Percentiles rank a stretch among this genome's conserved stretches.
phyloP scores from a whole-genome alignment of 2,329 filamentous ascomycete genomes.

The Cladosporium sp. region DNA sequence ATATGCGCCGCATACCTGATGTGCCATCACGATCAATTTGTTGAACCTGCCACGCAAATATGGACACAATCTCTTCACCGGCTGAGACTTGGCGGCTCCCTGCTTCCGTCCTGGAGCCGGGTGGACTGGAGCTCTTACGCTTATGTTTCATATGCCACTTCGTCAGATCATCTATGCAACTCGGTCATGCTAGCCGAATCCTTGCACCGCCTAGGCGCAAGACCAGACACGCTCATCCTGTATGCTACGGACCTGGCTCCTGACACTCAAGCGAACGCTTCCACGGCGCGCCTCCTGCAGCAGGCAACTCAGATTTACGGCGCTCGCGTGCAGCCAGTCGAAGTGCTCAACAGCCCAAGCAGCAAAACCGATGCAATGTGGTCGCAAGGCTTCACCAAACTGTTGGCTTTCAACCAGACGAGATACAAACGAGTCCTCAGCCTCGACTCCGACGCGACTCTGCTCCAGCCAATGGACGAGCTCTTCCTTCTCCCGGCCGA shows the following conservation, averaged over 20 bases:
- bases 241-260: slow-evolving; percentile 36
- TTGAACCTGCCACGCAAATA: neutral
- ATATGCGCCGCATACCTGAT: slow-evolving; percentile 1
- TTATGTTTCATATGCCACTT: slow-evolving; percentile 48
- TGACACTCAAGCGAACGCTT: slow-evolving; percentile 29
- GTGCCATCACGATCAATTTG: slow-evolving; percentile 10
- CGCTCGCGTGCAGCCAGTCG: neutral
- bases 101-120: neutral
- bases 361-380: slow-evolving; percentile 46
- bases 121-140: slow-evolving; percentile 43
- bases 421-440: slow-evolving; percentile 60
- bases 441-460: slow-evolving; percentile 63
- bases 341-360: neutral
- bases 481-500: slow-evolving; percentile 65
- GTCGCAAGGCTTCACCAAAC: slow-evolving; percentile 66
- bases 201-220: slow-evolving; percentile 43
- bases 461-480: slow-evolving; percentile 67
- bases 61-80: neutral
- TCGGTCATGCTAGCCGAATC: slow-evolving; percentile 48
- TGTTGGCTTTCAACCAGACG: slow-evolving; percentile 67
- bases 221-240: slow-evolving; percentile 48
- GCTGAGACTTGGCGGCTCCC: neutral
- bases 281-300: neutral
- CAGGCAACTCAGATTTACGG: slow-evolving; percentile 1
- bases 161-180: slow-evolving; percentile 46